Evolutionary conservation across 305 asterid species (phyloP).

Genomic region (Andrographis paniculata): DNA sequence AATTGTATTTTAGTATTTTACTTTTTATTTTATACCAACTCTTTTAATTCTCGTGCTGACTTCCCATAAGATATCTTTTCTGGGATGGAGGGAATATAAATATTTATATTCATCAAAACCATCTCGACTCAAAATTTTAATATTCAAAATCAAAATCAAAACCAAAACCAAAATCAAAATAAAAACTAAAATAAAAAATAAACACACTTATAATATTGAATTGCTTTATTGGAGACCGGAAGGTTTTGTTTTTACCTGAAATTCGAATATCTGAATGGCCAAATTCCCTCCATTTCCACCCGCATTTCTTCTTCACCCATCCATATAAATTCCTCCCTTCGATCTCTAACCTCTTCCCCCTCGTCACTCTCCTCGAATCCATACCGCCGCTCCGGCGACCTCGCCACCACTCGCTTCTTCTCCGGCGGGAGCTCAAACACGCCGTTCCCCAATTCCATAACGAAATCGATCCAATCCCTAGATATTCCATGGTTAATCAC

Average conservation of each 20-base stretch:
- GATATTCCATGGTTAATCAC: constrained; percentile 64
- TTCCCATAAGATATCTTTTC: too few species aligned
- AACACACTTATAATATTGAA: too few species aligned
- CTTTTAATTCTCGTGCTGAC: too few species aligned
- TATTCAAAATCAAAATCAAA: too few species aligned
- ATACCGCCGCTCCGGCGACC: constrained; percentile 46
- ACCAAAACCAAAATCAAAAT: too few species aligned
- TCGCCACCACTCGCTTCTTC: constrained; percentile 31
- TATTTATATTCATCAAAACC: too few species aligned
- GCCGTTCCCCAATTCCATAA: constrained; percentile 38
- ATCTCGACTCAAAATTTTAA: too few species aligned
- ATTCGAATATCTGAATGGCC: constrained; percentile 68
- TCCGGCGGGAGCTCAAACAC: constrained; percentile 45
- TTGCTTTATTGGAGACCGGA: too few species aligned
- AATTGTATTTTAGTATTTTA: too few species aligned
- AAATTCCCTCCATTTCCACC: constrained; percentile 65
- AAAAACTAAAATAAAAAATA: too few species aligned
- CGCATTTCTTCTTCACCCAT: constrained; percentile 39
- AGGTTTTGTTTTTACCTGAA: constrained; percentile 43
- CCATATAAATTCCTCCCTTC: constrained; percentile 70
- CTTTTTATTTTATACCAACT: too few species aligned
- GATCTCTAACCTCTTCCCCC: constrained; percentile 38
- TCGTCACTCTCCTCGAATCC: constrained; percentile 72
- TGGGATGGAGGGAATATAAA: too few species aligned
- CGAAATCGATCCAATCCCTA: constrained; percentile 36